Base-by-base conservation (phyloP, 495 filamentous ascomycete species). In the Neurospora sp. region DNA sequence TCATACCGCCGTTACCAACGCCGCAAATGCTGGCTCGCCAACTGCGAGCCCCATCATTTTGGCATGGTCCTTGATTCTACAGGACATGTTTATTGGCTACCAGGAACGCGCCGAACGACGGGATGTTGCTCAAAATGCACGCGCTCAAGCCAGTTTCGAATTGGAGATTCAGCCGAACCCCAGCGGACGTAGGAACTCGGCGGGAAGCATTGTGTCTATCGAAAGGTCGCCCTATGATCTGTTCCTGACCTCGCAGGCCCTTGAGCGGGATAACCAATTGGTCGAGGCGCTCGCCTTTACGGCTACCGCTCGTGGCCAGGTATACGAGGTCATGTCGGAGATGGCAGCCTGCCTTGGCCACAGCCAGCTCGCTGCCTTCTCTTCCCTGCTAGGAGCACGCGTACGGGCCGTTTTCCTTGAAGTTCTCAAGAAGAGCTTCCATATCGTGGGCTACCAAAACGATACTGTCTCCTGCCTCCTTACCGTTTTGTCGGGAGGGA, bases 11-110 rank as follows among this genome's bases (percentile, higher is more conserved):
- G 78, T 95, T 5, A 80, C 82, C 38, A 77, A 80, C 22, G 89
- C 89, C 5, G 82, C 86, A 53, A 78, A 81, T 14, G 75, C 80
- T 0, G 81, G 81, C n/a, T 73, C 83, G 10, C 76, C 72, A 27
- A 85, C 86, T 22, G 90, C 90, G 3, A 89, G 86, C 69, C 92
- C 92, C 12, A 88, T 90, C 35, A 84, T 90, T 35, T 91, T 94
- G 71, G 87, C 92, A 9, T 97, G 93, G 94, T 87, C 89, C 10
- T 80, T 94, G 69, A 86, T 97, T 22, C 80, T 93, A n/a, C 85
- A 93, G 74, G 86, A 86, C 8, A 87, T 94, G 83, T 85, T 86
- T 76, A 82, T 90, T 40, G 82, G 85, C 3, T 90, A 89, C 68
- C 81, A 87, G 39, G 82, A 82, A 61, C 83, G 89, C 44, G 87